Evolutionary conservation across 768 basidiomycete genomes (phyloP), one percentile per base, ranked within the genome.

Genomic region (Phallus indusiatus): DNA sequence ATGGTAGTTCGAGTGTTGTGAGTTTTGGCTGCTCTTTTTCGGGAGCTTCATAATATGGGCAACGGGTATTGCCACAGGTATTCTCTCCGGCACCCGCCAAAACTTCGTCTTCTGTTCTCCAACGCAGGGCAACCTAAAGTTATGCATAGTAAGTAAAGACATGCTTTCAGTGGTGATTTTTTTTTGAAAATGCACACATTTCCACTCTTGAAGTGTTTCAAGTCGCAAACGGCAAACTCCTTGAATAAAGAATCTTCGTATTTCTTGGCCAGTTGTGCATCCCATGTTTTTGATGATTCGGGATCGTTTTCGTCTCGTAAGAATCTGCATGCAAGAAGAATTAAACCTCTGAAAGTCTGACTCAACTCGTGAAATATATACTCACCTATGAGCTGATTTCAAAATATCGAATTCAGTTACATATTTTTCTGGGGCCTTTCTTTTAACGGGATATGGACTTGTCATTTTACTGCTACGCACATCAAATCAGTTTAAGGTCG

Each of bases 171-270:
- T 21, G 42, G 53, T n/a, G n/a, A n/a, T n/a, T n/a, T n/a, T 18
- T 48, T 8, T 20, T 22, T 20, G n/a, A 28, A 6, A 16, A 8
- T 56, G 68, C 85, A 63, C 62, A 94, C 92, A 61, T 89, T 87
- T 16, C 91, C 90, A 0, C 88, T 84, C 74, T 93, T 96, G 77
- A 90, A 96, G 68, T 97, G 95, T 74, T 97, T 97, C 61, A 97
- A 75, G 72, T 97, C 92, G 67, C 90, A 93, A 20, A 94, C 76
- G 0, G 90, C 91, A 65, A 86, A 98, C 71, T 98, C 94, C 62
- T 91, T 87, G 69, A 92, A 96, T 2, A 98, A 81, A 64, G 74
- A 88, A 12, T 79, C 74, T 66, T 98, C 94, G 74, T 94, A 97
- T 65, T 94, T 94, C 61, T 79, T 76, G 0, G 95, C 94, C 24